Evolutionary conservation across 2,329 filamentous ascomycete species (phyloP).

Genomic region (Calonectria montana): DNA sequence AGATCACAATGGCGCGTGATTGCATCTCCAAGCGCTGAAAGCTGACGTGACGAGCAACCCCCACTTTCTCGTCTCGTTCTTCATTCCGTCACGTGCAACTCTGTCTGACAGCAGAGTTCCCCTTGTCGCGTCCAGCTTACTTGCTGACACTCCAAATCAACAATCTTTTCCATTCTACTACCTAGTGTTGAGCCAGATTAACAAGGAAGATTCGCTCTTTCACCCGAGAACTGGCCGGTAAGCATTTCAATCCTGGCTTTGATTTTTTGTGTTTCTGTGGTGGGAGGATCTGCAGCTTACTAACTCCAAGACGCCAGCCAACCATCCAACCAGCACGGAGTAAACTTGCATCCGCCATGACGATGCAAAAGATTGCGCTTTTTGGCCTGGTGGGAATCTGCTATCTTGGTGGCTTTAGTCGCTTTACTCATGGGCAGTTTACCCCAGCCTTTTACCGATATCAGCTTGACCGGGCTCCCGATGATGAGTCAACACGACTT

Average conservation of each 20-base stretch:
- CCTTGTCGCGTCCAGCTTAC: background rate
- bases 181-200: background rate
- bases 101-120: background rate
- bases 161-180: background rate
- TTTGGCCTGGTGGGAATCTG: background rate
- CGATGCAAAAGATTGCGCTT: background rate
- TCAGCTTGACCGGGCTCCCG: constrained; percentile 3
- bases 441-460: background rate
- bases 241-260: no score
- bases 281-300: background rate
- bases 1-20: no score
- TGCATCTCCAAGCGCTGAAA: no score
- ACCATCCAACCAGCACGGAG: background rate
- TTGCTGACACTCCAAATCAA: background rate
- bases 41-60: background rate
- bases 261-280: background rate
- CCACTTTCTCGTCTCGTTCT: background rate
- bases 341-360: background rate
- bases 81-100: background rate
- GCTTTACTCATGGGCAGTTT: background rate
- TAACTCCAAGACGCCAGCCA: background rate
- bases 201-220: no score
- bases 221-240: no score
- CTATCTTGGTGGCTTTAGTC: background rate
- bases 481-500: background rate